Conservation (phyloP, 2,329 filamentous ascomycete species). For the Aspergillus neoniger region DNA sequence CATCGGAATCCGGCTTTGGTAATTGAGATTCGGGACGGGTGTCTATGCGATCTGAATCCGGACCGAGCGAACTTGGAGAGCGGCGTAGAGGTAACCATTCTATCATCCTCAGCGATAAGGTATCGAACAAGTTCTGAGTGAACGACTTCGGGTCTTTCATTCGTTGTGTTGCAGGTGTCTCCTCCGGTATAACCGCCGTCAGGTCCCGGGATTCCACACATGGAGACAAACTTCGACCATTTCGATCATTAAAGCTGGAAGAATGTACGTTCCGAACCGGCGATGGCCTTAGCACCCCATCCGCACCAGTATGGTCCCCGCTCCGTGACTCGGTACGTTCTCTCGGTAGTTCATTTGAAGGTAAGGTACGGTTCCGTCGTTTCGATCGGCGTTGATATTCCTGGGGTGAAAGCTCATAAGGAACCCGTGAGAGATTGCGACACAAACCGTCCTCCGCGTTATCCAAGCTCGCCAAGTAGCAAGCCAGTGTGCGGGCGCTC, state of each 20-base stretch:
- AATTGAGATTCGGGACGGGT: constrained; percentile 9
- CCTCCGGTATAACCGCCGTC: constrained; percentile 20
- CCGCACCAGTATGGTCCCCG: not conserved
- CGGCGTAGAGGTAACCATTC: constrained; percentile 49
- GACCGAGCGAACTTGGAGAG: constrained; percentile 25
- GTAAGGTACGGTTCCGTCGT: constrained; percentile 36
- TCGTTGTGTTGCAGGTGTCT: constrained; percentile 27
- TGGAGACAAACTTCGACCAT: not conserved
- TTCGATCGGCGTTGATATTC: constrained; percentile 31
- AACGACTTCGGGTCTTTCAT: constrained; percentile 63
- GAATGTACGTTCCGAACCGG: not conserved
- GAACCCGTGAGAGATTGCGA: constrained; percentile 43
- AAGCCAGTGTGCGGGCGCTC: constrained; percentile 78
- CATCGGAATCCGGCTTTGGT: constrained; percentile 17
- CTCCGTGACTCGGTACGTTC: constrained; percentile 6
- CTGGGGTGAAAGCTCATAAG: constrained; percentile 29
- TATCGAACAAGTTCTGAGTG: constrained; percentile 59
- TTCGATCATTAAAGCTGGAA: not conserved
- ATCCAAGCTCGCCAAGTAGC: constrained; percentile 77
- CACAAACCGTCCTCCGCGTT: constrained; percentile 73
- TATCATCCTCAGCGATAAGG: constrained; percentile 47
- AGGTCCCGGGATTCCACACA: constrained; percentile 12
- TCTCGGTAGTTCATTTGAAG: constrained; percentile 10
- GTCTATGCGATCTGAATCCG: constrained; percentile 13
- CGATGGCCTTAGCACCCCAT: not conserved